phyloP scores from a whole-genome alignment of 768 basidiomycete species.

The Boletus rubroflammeus region DNA sequence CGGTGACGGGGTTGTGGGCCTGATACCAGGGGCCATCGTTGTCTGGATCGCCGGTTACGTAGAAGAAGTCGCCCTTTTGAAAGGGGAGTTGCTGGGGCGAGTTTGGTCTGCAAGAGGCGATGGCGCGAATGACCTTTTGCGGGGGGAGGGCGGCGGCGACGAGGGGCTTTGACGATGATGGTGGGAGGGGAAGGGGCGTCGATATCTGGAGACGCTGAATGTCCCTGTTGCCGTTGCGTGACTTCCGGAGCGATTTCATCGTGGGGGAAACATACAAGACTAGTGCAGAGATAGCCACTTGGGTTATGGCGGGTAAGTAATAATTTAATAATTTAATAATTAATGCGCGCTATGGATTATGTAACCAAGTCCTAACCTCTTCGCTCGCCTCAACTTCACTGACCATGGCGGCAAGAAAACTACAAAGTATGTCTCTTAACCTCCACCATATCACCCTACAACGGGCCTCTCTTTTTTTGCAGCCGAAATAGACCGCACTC shows the following conservation, averaged over 20 bases:
- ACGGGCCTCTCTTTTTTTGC: slow-evolving; percentile 7
- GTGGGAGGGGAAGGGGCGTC: slow-evolving; percentile 60
- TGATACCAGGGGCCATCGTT: slow-evolving; percentile 73
- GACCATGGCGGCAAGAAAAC: slow-evolving; percentile 85
- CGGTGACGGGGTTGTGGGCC: slow-evolving; percentile 90
- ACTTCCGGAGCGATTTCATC: slow-evolving; percentile 86
- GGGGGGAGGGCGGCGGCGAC: slow-evolving; percentile 72
- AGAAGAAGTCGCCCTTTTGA: slow-evolving; percentile 94
- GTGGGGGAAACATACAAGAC: slow-evolving; percentile 4
- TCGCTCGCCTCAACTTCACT: background rate
- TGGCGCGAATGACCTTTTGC: slow-evolving; percentile 92
- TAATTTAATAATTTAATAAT: too few species aligned
- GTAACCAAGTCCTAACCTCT: slow-evolving; percentile 22
- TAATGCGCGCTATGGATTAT: too few species aligned
- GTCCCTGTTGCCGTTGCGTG: slow-evolving; percentile 55
- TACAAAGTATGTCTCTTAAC: slow-evolving; percentile 60
- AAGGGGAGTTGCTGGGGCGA: slow-evolving; percentile 87
- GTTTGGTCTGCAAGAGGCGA: slow-evolving; percentile 58
- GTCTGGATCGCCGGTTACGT: slow-evolving; percentile 78
- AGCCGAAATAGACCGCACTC: slow-evolving; percentile 98
- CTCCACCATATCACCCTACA: background rate
- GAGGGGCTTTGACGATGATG: slow-evolving; percentile 36
- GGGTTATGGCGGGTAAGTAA: too few species aligned
- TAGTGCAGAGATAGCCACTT: too few species aligned
- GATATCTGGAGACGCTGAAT: slow-evolving; percentile 60